These are phyloP conservation scores for Hydnomerulius pinastri DNA, from an alignment of 768 basidiomycete genomes.

Conservation along the genomic window DNA sequence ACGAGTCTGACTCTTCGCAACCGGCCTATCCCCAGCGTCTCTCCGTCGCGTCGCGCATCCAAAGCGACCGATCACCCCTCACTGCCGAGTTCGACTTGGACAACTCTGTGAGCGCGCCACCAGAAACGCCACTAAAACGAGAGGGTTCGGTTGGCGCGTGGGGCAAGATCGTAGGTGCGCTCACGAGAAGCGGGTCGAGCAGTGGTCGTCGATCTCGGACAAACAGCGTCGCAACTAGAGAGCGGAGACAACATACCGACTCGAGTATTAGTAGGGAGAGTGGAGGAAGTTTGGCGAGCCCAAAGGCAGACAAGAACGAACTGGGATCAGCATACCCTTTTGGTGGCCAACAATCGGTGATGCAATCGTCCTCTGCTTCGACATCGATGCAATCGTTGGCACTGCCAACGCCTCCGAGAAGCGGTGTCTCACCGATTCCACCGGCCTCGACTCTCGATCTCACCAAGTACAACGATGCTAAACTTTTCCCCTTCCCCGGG, in stretches of 20 bases:
- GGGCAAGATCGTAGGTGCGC: slow-evolving; percentile 72
- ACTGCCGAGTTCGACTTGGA: slow-evolving; percentile 53
- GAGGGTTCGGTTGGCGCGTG: slow-evolving; percentile 62
- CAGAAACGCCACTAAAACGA: slow-evolving; percentile 55
- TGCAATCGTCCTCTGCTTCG: slow-evolving; percentile 71
- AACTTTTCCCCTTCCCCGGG: slow-evolving; percentile 90
- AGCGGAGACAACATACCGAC: slow-evolving; percentile 68
- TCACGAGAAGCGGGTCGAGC: slow-evolving; percentile 65
- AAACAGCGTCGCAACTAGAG: slow-evolving; percentile 70
- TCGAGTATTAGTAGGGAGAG: slow-evolving; percentile 77
- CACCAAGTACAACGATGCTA: slow-evolving; percentile 70
- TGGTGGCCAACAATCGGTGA: slow-evolving; percentile 50
- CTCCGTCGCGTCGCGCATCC: slow-evolving; percentile 62
- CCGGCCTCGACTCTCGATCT: slow-evolving; percentile 69
- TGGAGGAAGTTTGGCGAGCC: slow-evolving; percentile 66
- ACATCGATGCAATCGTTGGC: slow-evolving; percentile 59
- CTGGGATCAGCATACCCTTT: slow-evolving; percentile 39
- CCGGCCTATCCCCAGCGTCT: slow-evolving; percentile 56
- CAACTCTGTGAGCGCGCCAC: slow-evolving; percentile 39
- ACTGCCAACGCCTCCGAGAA: slow-evolving; percentile 54
- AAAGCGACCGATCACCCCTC: slow-evolving; percentile 60
- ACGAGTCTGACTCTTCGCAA: slow-evolving; percentile 54
- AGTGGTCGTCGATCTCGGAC: slow-evolving; percentile 76
- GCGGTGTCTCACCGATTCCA: slow-evolving; percentile 77
- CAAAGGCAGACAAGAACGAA: slow-evolving; percentile 58